These are phyloP conservation scores for Neurospora tetrasperma DNA, from an alignment of 495 filamentous ascomycete genomes.

Conservation along the genomic window DNA sequence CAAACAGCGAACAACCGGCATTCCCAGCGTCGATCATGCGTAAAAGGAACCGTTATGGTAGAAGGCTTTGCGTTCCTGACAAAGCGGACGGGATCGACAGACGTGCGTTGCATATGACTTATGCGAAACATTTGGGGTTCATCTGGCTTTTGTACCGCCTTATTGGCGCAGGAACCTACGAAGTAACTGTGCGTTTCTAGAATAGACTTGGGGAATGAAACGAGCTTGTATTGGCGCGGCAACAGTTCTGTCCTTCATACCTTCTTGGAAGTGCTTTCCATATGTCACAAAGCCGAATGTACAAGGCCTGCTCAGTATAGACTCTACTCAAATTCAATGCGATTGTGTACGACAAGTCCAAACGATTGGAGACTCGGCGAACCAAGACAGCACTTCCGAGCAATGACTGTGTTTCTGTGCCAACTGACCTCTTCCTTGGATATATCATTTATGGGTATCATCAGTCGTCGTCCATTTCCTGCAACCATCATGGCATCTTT, in stretches of 20 bases:
- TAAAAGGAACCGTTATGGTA: not conserved
- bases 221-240: not conserved
- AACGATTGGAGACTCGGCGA: too few species aligned
- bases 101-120: not conserved
- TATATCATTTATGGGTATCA: not conserved
- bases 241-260: not conserved
- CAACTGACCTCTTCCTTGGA: not conserved
- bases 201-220: not conserved
- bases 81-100: not conserved
- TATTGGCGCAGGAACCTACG: not conserved
- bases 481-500: not conserved
- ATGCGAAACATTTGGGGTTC: not conserved
- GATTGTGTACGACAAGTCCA: not conserved
- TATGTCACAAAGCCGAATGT: not conserved
- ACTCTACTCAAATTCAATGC: not conserved
- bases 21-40: not conserved
- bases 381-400: too few species aligned
- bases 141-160: not conserved
- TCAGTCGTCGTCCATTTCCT: not conserved
- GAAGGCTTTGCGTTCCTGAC: not conserved
- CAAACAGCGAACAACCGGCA: not conserved
- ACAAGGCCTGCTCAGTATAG: not conserved
- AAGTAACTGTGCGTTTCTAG: not conserved
- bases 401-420: too few species aligned
- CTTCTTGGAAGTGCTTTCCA: not conserved